Conservation (phyloP, 75 land plant species). For the Gnetum montanum region DNA sequence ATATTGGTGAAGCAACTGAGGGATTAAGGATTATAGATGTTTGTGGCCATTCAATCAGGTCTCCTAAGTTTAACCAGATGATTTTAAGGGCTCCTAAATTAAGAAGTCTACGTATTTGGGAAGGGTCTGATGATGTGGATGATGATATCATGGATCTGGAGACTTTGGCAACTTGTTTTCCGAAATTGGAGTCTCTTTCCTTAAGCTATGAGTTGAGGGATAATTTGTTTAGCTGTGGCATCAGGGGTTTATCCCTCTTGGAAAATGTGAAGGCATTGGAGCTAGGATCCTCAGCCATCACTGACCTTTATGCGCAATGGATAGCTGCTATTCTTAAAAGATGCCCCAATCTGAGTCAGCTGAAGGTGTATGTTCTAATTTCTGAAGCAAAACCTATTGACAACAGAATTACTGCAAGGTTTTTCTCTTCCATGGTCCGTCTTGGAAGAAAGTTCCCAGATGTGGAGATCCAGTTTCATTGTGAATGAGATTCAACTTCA, state of each 20-base stretch:
- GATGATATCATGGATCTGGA: constrained; percentile 61
- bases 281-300: constrained; percentile 56
- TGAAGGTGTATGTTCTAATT: constrained; percentile 49
- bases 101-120: constrained; percentile 55
- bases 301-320: constrained; percentile 53
- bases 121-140: constrained; percentile 54
- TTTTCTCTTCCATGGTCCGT: constrained; percentile 42
- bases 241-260: constrained; percentile 38
- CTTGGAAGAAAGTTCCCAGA: constrained; percentile 50
- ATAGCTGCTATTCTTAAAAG: constrained; percentile 46
- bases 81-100: constrained; percentile 49
- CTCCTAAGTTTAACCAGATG: constrained; percentile 70
- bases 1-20: constrained; percentile 62
- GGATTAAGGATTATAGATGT: constrained; percentile 60
- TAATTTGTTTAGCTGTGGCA: constrained; percentile 30
- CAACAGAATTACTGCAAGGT: constrained; percentile 30
- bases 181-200: constrained; percentile 41
- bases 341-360: constrained; percentile 56
- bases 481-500: constrained; percentile 30
- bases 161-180: constrained; percentile 53
- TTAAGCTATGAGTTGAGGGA: constrained; percentile 54
- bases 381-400: constrained; percentile 61
- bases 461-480: constrained; percentile 54
- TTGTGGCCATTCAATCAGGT: constrained; percentile 55
- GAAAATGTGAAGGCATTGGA: constrained; percentile 53